Evolutionary conservation across 129 eudicot genomes (phyloP).

Genomic region (Helianthus annuus): HanXRQr2.0-SUNRISE NC_035440.2:115038323-115038822

Average conservation of each 20-base stretch:
- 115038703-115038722: conserved; percentile 22
- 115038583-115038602: conserved; percentile 17
- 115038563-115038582: conserved; percentile 21
- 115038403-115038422: conserved; percentile 3
- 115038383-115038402: conserved; percentile 3
- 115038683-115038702: conserved; percentile 25
- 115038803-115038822: conserved; percentile 21
- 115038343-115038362: not conserved
- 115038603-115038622: conserved; percentile 18
- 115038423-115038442: conserved; percentile 20
- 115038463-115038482: conserved; percentile 18
- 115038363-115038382: conserved; percentile 4
- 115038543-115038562: conserved; percentile 21
- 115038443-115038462: conserved; percentile 14
- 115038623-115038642: conserved; percentile 15
- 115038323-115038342: conserved; percentile 1
- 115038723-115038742: conserved; percentile 21
- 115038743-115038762: conserved; percentile 26
- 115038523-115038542: conserved; percentile 27
- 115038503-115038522: conserved; percentile 12
- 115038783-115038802: conserved; percentile 19
- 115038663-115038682: conserved; percentile 20
- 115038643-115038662: conserved; percentile 22
- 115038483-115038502: conserved; percentile 15
- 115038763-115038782: conserved; percentile 22